Base-by-base conservation (phyloP, 2,329 filamentous ascomycete genomes). In the Apiospora sp. region DNA sequence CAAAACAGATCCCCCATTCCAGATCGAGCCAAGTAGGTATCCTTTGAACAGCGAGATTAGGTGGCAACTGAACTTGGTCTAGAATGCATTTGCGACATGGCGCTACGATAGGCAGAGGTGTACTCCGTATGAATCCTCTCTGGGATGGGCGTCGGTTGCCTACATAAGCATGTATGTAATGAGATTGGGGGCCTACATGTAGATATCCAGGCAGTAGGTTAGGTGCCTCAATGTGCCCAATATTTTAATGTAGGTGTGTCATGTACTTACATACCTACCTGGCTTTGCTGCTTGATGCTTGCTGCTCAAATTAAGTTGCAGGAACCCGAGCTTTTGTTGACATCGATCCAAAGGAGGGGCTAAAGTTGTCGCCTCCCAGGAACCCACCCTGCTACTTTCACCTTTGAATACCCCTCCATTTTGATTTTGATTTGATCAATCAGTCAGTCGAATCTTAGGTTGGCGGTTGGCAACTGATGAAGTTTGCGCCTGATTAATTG, bases 261-360 rank as follows among this genome's bases (percentile, higher is more conserved):
- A 41, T 41, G 37, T 41, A 10, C 37, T 1, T 41, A 41, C 8
- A 10, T 41, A 41, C 37, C 7, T 41, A 10, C 37, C 37, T 37
- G 8, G 10, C 37, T 10, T 41, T 41, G 37, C 37, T 41, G 27
- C 27, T 30, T n/a, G n/a, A n/a, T n/a, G n/a, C n/a, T 41, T 41
- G 37, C 37, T 41, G 27, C 27, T 30, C 27, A 8, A 41, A 41
- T 41, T 41, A 24, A 24, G 22, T 61, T 41, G 58, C 41, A 68
- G 67, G 43, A 46, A 46, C 41, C 67, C 67, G 68, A 58, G 48
- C 68, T 70, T 70, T 43, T 70, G 48, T 58, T 70, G 68, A 70
- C 68, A 43, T 58, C 48, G 49, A 51, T 70, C 30, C 34, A 70
- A 70, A 58, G 48, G 68, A 70, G 68, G 68, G 68, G 68, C 46